Base-by-base conservation (phyloP, 345 rosid genomes). In the Passiflora organensis region DNA sequence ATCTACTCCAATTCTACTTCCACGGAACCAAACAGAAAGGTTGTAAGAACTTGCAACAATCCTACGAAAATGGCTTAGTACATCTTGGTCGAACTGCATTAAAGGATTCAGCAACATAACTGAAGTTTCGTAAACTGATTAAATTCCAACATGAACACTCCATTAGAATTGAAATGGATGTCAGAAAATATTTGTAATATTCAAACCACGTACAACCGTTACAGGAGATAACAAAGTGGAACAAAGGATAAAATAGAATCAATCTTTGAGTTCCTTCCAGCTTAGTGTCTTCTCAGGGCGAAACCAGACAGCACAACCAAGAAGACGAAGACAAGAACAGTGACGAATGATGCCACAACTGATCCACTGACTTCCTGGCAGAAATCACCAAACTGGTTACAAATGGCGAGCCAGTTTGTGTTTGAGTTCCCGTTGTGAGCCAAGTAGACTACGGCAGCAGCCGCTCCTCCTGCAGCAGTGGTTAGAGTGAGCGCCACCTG, bases 401-500 rank as follows among this genome's bases (percentile, higher is more conserved):
- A 91, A 47, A 91, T 80, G 0, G 86, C 77, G 0, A 81, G 71
- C 98, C 96, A 91, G 64, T 91, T 91, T 14, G 94, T 67, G 79
- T 72, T 88, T 37, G 77, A 56, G 63, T 91, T 91, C 14, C 96
- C 96, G 20, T 64, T 84, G 81, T 93, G 96, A n/a, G 96, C 96
- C 70, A 93, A 74, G 76, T 86, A 86, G 10, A 79, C 84, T 46
- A 86, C 73, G 43, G 91, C 98, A 0, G 98, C 82, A 0, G 96
- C 95, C 0, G 96, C 83, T 1, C 81, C 72, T 0, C 72, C 95
- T 0, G 87, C 95, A 0, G 89, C 84, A 1, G 82, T 69, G 64
- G 67, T 60, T 3, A 88, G 74, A 22, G 77, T 69, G 43, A 91
- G 61, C 13, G 77, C 75, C 64, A 75, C 77, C 98, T 91, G 75